phyloP scores from a whole-genome alignment of 352 stramenopile genomes.

The Pythium dissimile region DNA sequence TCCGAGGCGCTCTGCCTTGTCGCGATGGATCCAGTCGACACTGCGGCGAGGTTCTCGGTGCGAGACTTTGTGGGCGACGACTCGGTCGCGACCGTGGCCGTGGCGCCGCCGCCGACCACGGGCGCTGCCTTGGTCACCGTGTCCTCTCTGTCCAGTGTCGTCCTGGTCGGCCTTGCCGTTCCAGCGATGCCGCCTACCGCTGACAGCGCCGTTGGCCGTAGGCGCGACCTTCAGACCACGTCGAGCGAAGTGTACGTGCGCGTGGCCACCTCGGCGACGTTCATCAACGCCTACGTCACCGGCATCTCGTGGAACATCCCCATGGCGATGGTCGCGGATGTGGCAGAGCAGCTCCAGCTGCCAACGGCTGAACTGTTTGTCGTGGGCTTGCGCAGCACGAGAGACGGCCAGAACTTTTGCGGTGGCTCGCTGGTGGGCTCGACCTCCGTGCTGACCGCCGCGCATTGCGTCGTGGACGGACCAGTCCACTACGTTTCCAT shows the following conservation, averaged over 20 bases:
- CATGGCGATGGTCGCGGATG: neutral
- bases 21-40: neutral
- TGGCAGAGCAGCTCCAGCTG: conserved; percentile 3
- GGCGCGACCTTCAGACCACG: neutral
- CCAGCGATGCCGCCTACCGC: neutral
- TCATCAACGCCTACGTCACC: conserved; percentile 30
- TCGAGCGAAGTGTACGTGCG: conserved; percentile 16
- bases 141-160: neutral
- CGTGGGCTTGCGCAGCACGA: conserved; percentile 15
- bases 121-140: conserved; percentile 11
- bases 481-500: conserved; percentile 8
- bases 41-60: neutral
- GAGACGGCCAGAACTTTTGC: conserved; percentile 31
- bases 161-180: conserved; percentile 17
- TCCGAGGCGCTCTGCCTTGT: neutral
- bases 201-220: neutral
- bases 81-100: neutral
- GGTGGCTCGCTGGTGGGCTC: conserved; percentile 32
- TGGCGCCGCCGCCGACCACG: neutral
- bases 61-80: conserved; percentile 7
- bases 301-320: conserved; percentile 17
- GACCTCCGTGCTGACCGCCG: conserved; percentile 34
- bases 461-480: conserved; percentile 27
- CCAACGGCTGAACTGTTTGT: conserved; percentile 15
- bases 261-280: conserved; percentile 26